Percentiles rank a stretch among this genome's conserved stretches.
phyloP scores from a whole-genome alignment of 2,329 filamentous ascomycete species.

The Furcasterigmium sp. region DNA sequence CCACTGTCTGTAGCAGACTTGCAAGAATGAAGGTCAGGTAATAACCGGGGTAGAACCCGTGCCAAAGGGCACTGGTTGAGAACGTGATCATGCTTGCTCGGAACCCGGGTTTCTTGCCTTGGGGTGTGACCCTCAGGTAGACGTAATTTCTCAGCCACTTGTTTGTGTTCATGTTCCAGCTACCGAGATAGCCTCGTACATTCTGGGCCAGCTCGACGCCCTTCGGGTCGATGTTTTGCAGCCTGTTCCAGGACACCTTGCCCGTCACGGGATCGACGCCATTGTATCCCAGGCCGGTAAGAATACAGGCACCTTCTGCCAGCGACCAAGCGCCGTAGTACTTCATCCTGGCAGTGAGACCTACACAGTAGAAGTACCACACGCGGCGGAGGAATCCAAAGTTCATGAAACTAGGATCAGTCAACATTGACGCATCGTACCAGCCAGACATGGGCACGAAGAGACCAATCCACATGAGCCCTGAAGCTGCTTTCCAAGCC shows the following conservation, averaged over 20 bases:
- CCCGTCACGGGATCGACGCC: conserved; percentile 81
- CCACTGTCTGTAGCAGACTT: conserved; percentile 85
- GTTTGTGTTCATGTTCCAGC: conserved; percentile 99
- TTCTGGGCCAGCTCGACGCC: conserved; percentile 89
- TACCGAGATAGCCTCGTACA: conserved; percentile 81
- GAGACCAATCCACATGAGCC: conserved; percentile 71
- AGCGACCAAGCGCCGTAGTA: conserved; percentile 96
- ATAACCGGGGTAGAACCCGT: conserved; percentile 96
- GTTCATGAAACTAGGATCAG: conserved; percentile 60
- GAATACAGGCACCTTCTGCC: conserved; percentile 90
- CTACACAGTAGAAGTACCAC: conserved; percentile 78
- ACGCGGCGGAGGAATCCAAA: conserved; percentile 68
- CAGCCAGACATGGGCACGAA: conserved; percentile 69
- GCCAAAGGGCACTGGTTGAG: conserved; percentile 91
- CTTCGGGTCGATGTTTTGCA: conserved; percentile 85
- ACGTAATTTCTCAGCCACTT: conserved; percentile 94
- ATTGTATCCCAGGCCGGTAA: conserved; percentile 90
- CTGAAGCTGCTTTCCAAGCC: conserved; percentile 65
- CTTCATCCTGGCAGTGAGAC: conserved; percentile 77
- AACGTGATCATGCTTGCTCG: conserved; percentile 92
- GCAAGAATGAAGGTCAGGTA: conserved; percentile 87
- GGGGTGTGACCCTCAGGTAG: conserved; percentile 90
- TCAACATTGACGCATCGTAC: conserved; percentile 60
- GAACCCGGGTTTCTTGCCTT: conserved; percentile 94
- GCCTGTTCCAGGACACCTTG: conserved; percentile 79